Percentiles rank a stretch among this genome's conserved stretches.
These are phyloP conservation scores for Piper betle DNA, from an alignment of 164 flowering plant genomes.

Conservation along the genomic window DNA sequence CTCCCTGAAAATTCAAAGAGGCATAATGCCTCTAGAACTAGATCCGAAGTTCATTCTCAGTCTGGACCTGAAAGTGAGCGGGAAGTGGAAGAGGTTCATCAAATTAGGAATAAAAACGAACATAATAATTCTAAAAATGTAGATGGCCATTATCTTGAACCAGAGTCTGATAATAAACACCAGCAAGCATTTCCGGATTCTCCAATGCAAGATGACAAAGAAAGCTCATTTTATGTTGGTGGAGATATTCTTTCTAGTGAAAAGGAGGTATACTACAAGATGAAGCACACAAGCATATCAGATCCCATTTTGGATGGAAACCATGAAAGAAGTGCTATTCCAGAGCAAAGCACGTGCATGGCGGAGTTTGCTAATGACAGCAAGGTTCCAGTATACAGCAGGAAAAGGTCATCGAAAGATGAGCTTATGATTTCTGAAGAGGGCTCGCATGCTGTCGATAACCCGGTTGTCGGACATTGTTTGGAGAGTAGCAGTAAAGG, in stretches of 20 bases:
- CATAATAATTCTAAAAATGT: slow-evolving; percentile 20
- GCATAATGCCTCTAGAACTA: slow-evolving; percentile 31
- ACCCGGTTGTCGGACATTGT: slow-evolving; percentile 22
- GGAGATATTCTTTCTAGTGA: slow-evolving; percentile 45
- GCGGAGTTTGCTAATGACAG: slow-evolving; percentile 28
- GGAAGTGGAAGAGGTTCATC: slow-evolving; percentile 7
- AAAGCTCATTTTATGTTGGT: slow-evolving; percentile 7
- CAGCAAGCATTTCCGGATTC: slow-evolving; percentile 91
- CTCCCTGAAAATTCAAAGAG: slow-evolving; percentile 54
- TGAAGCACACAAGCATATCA: too few relatives aligned
- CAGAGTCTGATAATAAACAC: slow-evolving; percentile 42
- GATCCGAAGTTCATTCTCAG: slow-evolving; percentile 37
- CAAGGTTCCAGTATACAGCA: slow-evolving; percentile 7
- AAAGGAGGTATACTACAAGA: slow-evolving; percentile 29
- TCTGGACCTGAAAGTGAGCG: slow-evolving; percentile 41
- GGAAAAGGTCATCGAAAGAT: slow-evolving; percentile 28
- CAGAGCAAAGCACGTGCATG: slow-evolving; percentile 20
- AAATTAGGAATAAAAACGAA: slow-evolving; percentile 14
- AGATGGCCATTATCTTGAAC: slow-evolving; percentile 18
- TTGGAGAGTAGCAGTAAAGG: slow-evolving; percentile 30
- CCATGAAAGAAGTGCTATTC: slow-evolving; percentile 13
- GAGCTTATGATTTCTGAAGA: slow-evolving; percentile 22
- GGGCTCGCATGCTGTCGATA: slow-evolving; percentile 17
- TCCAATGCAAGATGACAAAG: slow-evolving; percentile 51
- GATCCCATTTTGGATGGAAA: slow-evolving; percentile 4